Evolutionary conservation across 139 green algal genomes (phyloP), one percentile per base, ranked within the genome.

Genomic region (Cymbomonas tetramitiformis): DNA sequence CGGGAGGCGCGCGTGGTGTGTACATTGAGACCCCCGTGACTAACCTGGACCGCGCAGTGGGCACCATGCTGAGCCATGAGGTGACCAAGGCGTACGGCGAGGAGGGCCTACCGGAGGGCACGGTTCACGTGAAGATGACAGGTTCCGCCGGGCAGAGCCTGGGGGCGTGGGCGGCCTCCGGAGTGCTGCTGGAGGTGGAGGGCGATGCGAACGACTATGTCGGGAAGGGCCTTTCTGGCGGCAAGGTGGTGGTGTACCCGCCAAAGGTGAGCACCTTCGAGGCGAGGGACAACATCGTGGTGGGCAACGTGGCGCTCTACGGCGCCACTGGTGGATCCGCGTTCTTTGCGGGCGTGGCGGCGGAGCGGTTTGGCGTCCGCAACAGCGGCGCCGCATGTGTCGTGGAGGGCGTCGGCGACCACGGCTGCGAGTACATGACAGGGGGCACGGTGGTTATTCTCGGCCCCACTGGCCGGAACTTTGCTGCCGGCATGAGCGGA

Each of bases 381-480:
- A 77, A 77, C 25, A 64, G 62, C 10, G 88, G 88, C 26, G 88
- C 86, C 2, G 56, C 58, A 3, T 83, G 85, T 9, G 88, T 96
- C 10, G 88, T 95, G 25, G 88, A 96, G 78, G 85, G 88, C 58
- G 74, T 88, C 40, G 87, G 88, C 25, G 88, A 96, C 67, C 88
- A 96, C 72, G 86, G 65, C 18, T 87, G 71, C 62, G 88, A 96
- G 76, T 96, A 96, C 82, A 96, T 96, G 88, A 96, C 88, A 1
- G 88, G 88, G 25, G 88, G 88, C 47, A 74, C 75, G 4, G 76
- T 77, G 0, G 76, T 96, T 51, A 77, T 96, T 21, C 80, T 96
- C 41, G 88, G 88, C 23, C 44, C 51, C 29, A 88, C 75, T 5
- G 88, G 88, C 40, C 86, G 86, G 66, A 96, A 96, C 77, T 95